Evolutionary conservation across 345 rosid species (phyloP), one percentile per base, ranked within the genome.

Genomic region (Eucalyptus tenuipes): DNA sequence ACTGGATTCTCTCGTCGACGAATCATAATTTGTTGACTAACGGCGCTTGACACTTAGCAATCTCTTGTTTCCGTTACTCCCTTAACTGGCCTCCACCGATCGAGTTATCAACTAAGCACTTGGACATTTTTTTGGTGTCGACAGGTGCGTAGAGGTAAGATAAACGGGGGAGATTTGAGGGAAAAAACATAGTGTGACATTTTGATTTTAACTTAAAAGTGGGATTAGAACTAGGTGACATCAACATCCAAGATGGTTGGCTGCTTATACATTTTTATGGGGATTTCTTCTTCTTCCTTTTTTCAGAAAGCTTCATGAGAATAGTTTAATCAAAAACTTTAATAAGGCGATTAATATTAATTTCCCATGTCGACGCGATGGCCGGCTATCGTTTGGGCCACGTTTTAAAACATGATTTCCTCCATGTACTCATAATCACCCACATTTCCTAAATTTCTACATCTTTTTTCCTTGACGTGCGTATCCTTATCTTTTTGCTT

Each of bases 1-100:
- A 55, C 13, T 8, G 1, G 29, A 55, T 55, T 55, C 29, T 55
- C 13, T 4, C 1, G 2, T 1, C 3, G 1, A 55, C 13, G 0
- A 10, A 55, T 4, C 61, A 22, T 33, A 33, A 31, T 33, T 71
- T 71, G 45, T 33, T 22, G 45, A 33, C 81, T 3, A 37, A 71
- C 3, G 6, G 1, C 4, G 10, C 81, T 33, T 42, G 10, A 18
- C 81, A 33, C 81, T 17, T 22, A 18, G 7, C 45, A 71, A 33
- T 20, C 24, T 31, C 22, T 4, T 2, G 7, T 12, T 42, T 33
- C 25, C 4, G 4, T 37, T 12, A 22, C 44, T 9, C 45, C 81
- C 25, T 9, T 9, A 33, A 33, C 0, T 1, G 14, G 13, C 25
- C 81, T 33, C 80, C 11, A 33, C 2, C 2, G 2, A 18, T 17